Base-by-base conservation (phyloP, 2,329 filamentous ascomycete species). In the Hysterium pulicare region DNA sequence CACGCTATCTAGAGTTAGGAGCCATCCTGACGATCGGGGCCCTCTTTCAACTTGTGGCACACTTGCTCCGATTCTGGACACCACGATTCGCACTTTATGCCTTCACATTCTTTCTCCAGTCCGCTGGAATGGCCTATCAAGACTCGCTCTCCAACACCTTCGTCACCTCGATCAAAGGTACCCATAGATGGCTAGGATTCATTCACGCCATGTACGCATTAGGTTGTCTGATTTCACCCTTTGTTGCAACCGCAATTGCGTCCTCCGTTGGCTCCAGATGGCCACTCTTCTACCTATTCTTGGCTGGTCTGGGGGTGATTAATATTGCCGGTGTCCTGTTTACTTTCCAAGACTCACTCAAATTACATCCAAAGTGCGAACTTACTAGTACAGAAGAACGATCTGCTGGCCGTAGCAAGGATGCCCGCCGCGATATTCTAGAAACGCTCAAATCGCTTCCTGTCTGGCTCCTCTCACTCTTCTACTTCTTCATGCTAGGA, bases 111-210 rank as follows among this genome's bases (percentile, higher is more conserved):
- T 78, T 77, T 59, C 47, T 84, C 6, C 74, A 76, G 1, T 76
- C 75, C 8, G 53, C 82, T 0, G 81, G 82, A 0, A 79, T 83
- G 56, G 82, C 77, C 0, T 83, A 77, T 42, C 79, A 84, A 45
- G 82, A 86, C 48, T 76, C 81, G 0, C 78, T 83, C 17, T 74
- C 76, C 1, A 84, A 86, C 44, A 78, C 79, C 0, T 84, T 79
- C 44, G 79, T 83, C 1, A 71, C 75, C 0, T 68, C 71, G 0
- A 58, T 75, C 1, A 70, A 71, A 8, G 68, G 68, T 13, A 75
- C 79, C 0, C 79, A 84, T 53, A 67, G 79, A 4, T 83, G 79
- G 76, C 67, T 84, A 0, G 77, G 79, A 0, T 77, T 83, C 41
- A 81, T 84, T 13, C 82, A 84, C 47, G 81, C 79, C 7, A 80